Base-by-base conservation (phyloP, 495 filamentous ascomycete species). In the Copromyces sp. region DNA sequence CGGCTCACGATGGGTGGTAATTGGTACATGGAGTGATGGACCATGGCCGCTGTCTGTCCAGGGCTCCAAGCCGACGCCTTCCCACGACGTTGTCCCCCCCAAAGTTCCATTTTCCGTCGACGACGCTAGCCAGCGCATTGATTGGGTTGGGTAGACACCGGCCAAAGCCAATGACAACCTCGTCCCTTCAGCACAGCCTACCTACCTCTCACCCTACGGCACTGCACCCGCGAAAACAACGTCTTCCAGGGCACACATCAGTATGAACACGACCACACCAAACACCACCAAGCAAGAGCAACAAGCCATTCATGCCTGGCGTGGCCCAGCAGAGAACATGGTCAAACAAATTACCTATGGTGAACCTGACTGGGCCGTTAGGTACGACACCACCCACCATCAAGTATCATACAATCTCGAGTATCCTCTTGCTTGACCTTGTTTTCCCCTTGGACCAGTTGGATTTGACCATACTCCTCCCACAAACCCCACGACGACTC, bases 41-140 rank as follows among this genome's bases (percentile, higher is more conserved):
- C n/a, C 3, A 24, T 29, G 45, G 20, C 44, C 44, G 45, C 45
- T 20, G 47, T 20, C 47, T 59, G 20, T 59, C 47, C 0, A 61
- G 53, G 24, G 53, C 53, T 61, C 53, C 53, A 61, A 61, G 53
- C 24, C 53, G 53, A 61, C 53, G 53, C 29, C 53, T 65, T 65
- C 45, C 53, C 6, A 44, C 41, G 41, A 42, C 40, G 17, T 17
- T 0, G 37, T 71, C 61, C 16, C 39, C 16, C 47, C 69, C 41
- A 69, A 11, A n/a, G n/a, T n/a, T n/a, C n/a, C 69, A 39, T 53
- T n/a, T 37, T 39, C 73, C 65, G 39, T 65, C 65, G 61, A 44
- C 71, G 37, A 69, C 73, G 75, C 75, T 76, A 76, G 75, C 75
- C 75, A 76, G 65, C 75, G 70, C 75, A 76, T 73, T 70, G 53